Evolutionary conservation across 2,329 filamentous ascomycete genomes (phyloP).

Genomic region (Colletotrichum zoysiae): DNA sequence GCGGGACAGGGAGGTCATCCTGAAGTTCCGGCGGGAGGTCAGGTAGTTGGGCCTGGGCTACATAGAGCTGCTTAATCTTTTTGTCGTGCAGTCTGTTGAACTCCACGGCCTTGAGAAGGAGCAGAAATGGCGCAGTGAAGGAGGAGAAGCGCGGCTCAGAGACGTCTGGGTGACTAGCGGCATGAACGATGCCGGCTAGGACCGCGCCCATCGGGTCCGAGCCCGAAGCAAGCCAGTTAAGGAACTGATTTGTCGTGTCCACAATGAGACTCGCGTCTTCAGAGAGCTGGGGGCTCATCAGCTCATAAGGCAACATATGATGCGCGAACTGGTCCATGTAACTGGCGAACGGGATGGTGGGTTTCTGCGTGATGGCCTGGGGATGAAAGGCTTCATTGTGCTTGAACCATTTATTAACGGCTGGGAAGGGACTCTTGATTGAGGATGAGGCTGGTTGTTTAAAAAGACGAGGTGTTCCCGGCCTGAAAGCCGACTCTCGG

Average conservation of each 20-base stretch:
- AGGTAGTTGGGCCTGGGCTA: conserved; percentile 82
- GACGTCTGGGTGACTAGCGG: conserved; percentile 45
- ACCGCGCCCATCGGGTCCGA: conserved; percentile 47
- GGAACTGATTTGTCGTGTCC: conserved; percentile 30
- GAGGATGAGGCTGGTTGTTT: conserved; percentile 43
- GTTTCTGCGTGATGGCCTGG: background rate
- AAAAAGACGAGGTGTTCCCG: conserved; percentile 42
- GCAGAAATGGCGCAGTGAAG: conserved; percentile 70
- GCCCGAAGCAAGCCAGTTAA: conserved; percentile 38
- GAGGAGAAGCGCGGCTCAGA: conserved; percentile 61
- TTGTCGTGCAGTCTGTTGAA: conserved; percentile 56
- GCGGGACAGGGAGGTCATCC: conserved; percentile 76
- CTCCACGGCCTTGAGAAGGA: conserved; percentile 71
- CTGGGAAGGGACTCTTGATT: conserved; percentile 43
- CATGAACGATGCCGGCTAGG: conserved; percentile 49
- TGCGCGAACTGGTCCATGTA: conserved; percentile 44
- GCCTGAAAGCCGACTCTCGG: conserved; percentile 20
- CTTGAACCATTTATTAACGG: conserved; percentile 47
- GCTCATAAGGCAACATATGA: conserved; percentile 48
- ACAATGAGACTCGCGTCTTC: conserved; percentile 24
- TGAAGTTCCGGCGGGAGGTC: conserved; percentile 74
- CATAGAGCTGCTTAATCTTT: conserved; percentile 71
- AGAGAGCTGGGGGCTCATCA: conserved; percentile 44
- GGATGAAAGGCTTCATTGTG: background rate
- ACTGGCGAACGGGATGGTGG: conserved; percentile 10